Evolutionary conservation across 192 early-diverging fungal genomes (phyloP).

Genomic region (Jimgerdemannia lactiflua): DNA sequence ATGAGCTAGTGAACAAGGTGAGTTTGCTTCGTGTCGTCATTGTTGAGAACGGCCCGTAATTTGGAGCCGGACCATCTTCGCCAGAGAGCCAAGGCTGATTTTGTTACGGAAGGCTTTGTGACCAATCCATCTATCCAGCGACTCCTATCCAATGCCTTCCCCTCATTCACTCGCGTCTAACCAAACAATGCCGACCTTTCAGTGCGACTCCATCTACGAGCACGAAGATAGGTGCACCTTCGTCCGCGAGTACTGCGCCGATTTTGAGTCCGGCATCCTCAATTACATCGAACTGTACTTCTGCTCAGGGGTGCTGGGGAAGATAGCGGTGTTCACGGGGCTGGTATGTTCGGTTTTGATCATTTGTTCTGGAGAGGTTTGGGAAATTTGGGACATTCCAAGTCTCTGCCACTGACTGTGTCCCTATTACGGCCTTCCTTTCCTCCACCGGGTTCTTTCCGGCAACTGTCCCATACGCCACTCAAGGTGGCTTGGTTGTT

Average conservation of each 20-base stretch:
- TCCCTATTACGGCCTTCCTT: no score
- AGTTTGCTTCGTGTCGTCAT: neutral
- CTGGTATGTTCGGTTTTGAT: constrained; percentile 31
- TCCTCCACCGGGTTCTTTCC: no score
- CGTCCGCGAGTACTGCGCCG: constrained; percentile 60
- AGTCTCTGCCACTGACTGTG: neutral
- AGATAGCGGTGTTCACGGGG: constrained; percentile 31
- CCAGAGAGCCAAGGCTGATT: no score
- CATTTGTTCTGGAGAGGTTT: neutral
- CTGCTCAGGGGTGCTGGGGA: constrained; percentile 34
- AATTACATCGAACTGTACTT: constrained; percentile 59
- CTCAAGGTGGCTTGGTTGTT: constrained; percentile 59
- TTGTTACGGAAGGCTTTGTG: no score
- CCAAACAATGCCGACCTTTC: neutral
- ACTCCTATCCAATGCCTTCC: neutral
- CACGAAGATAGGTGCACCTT: constrained; percentile 55
- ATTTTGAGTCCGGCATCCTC: constrained; percentile 58
- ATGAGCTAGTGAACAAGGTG: neutral
- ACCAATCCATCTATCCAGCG: neutral
- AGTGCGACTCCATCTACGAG: constrained; percentile 50
- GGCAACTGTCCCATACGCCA: no score
- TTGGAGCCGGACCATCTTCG: neutral
- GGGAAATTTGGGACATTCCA: neutral
- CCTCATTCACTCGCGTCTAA: no score
- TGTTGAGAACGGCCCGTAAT: neutral